These are phyloP conservation scores for Candida piceae DNA, from an alignment of 805 yeast species.

Conservation along the genomic window DNA sequence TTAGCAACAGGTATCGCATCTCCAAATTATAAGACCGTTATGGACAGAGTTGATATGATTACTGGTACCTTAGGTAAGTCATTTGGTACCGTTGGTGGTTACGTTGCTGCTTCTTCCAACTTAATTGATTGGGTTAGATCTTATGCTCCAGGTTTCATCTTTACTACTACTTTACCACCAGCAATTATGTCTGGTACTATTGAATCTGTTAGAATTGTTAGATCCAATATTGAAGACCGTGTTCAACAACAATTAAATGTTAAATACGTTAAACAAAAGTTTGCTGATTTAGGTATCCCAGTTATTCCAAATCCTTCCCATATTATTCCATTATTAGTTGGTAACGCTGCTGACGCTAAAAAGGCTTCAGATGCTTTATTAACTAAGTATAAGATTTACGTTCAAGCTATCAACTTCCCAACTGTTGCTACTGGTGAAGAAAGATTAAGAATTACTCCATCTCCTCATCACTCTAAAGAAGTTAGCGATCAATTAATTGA, in stretches of 20 bases:
- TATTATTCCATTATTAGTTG: conserved; percentile 91
- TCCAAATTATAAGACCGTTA: conserved; percentile 51
- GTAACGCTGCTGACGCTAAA: conserved; percentile 91
- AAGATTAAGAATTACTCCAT: conserved; percentile 96
- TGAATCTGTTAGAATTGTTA: conserved; percentile 80
- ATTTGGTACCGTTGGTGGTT: conserved; percentile 96
- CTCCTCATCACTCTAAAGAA: conserved; percentile 88
- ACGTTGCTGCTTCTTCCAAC: conserved; percentile 80
- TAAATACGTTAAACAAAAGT: conserved; percentile 71
- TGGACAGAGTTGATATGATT: conserved; percentile 91
- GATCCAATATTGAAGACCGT: conserved; percentile 72
- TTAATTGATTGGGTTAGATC: conserved; percentile 95
- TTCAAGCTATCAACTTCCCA: conserved; percentile 98
- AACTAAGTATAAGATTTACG: conserved; percentile 81
- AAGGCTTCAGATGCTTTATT: conserved; percentile 84
- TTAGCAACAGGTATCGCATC: conserved; percentile 58
- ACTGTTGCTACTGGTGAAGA: conserved; percentile 96
- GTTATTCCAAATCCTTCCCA: conserved; percentile 97
- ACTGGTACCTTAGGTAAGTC: conserved; percentile 98
- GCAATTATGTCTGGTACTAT: conserved; percentile 93
- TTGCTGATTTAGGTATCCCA: conserved; percentile 75
- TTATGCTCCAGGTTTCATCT: conserved; percentile 94
- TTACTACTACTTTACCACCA: conserved; percentile 97
- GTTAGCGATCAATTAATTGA: conserved; percentile 69
- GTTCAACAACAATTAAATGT: conserved; percentile 81